Conservation (phyloP, 371 early-diverging fungal species). For the Mucor irregularis region DNA sequence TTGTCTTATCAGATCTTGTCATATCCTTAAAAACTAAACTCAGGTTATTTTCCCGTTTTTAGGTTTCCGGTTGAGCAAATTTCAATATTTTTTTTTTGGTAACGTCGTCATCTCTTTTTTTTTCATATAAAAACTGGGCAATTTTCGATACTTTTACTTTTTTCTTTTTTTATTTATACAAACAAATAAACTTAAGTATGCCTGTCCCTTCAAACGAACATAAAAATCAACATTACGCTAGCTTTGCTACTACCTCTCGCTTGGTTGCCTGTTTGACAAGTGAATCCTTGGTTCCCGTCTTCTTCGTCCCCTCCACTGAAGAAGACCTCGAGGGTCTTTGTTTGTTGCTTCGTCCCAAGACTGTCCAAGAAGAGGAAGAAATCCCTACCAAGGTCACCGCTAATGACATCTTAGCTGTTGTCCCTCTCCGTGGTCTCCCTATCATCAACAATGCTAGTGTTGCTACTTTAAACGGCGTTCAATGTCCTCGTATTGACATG, state of each 20-base stretch:
- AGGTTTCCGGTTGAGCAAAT: too few species aligned
- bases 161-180: neutral
- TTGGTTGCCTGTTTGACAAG: slow-evolving; percentile 61
- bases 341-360: slow-evolving; percentile 20
- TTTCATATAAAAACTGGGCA: neutral
- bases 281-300: slow-evolving; percentile 54
- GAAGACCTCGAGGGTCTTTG: slow-evolving; percentile 20
- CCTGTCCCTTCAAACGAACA: slow-evolving; percentile 22
- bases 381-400: slow-evolving; percentile 8
- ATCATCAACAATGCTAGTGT: slow-evolving; percentile 16
- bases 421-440: slow-evolving; percentile 45
- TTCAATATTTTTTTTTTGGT: neutral
- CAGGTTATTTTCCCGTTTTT: too few species aligned
- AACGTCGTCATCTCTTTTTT: neutral
- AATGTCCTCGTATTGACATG: slow-evolving; percentile 33
- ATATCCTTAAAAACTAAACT: neutral
- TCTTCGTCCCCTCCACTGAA: slow-evolving; percentile 28
- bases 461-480: slow-evolving; percentile 25
- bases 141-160: neutral
- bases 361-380: slow-evolving; percentile 4
- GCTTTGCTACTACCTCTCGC: slow-evolving; percentile 62
- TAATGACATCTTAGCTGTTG: slow-evolving; percentile 35
- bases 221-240: slow-evolving; percentile 41
- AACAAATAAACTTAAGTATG: slow-evolving; percentile 10
- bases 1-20: neutral